Evolutionary conservation across 2,329 filamentous ascomycete genomes (phyloP).

Genomic region (Leptodontidium sp.): DNA sequence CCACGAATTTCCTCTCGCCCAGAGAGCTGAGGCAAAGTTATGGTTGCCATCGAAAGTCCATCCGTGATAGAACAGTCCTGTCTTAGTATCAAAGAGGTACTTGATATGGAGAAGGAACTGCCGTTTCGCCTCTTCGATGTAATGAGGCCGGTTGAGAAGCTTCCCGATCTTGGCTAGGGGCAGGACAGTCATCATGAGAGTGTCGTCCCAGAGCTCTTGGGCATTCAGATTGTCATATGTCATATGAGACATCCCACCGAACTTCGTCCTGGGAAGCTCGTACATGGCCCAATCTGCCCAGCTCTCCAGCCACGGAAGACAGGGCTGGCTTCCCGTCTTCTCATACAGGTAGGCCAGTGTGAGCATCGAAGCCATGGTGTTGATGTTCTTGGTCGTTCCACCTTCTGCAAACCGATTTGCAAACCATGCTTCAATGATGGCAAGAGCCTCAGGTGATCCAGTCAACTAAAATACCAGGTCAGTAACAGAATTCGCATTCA

Average conservation of each 20-base stretch:
- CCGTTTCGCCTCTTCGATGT: conserved; percentile 79
- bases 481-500: not conserved
- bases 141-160: conserved; percentile 73
- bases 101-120: conserved; percentile 83
- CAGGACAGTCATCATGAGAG: conserved; percentile 87
- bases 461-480: conserved; percentile 57
- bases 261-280: conserved; percentile 75
- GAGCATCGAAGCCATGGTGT: conserved; percentile 82
- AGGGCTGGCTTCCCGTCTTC: conserved; percentile 71
- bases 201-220: conserved; percentile 85
- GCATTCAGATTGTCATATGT: conserved; percentile 69
- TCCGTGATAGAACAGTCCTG: conserved; percentile 79
- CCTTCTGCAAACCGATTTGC: conserved; percentile 60
- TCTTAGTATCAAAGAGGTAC: conserved; percentile 76
- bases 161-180: conserved; percentile 77
- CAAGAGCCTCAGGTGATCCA: conserved; percentile 64
- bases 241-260: conserved; percentile 56
- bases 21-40: conserved; percentile 65
- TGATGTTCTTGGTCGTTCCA: conserved; percentile 83
- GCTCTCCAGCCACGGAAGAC: conserved; percentile 78
- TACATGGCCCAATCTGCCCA: conserved; percentile 88
- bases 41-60: conserved; percentile 78
- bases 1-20: conserved; percentile 74
- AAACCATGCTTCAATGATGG: conserved; percentile 79
- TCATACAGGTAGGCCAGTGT: conserved; percentile 83